These are phyloP conservation scores for Nicotiana paniculata DNA, from an alignment of 257 asterid species.

Conservation along the genomic window DNA sequence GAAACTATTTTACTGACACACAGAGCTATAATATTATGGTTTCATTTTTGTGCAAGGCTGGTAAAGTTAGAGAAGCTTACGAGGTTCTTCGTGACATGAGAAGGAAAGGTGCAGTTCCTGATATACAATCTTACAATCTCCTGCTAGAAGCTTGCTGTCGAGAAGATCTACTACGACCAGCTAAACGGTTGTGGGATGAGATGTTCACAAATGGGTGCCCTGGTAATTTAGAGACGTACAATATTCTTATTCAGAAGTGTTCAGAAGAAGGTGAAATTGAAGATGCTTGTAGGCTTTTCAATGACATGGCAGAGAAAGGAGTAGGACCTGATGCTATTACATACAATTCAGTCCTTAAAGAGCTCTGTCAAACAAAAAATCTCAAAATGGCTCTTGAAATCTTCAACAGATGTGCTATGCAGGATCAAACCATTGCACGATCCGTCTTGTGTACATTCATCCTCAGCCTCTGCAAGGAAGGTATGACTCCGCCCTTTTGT, in stretches of 20 bases:
- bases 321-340: constrained; percentile 44
- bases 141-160: constrained; percentile 81
- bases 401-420: constrained; percentile 42
- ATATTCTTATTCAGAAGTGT: constrained; percentile 47
- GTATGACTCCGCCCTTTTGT: constrained; percentile 14
- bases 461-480: constrained; percentile 58
- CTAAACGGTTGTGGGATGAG: constrained; percentile 89
- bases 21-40: constrained; percentile 65
- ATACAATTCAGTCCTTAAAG: constrained; percentile 49
- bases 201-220: constrained; percentile 78
- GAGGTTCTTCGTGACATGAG: constrained; percentile 70
- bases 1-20: constrained; percentile 42
- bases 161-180: constrained; percentile 77
- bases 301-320: constrained; percentile 64
- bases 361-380: constrained; percentile 50
- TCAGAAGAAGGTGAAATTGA: constrained; percentile 51
- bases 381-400: constrained; percentile 44
- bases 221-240: constrained; percentile 57
- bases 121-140: constrained; percentile 56
- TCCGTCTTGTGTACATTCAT: constrained; percentile 33
- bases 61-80: constrained; percentile 66
- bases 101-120: constrained; percentile 59
- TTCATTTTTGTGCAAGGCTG: constrained; percentile 57
- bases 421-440: constrained; percentile 38
- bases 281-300: constrained; percentile 64